Evolutionary conservation across 495 filamentous ascomycete genomes (phyloP).

Genomic region (Annulohypoxylon maeteangense): DNA sequence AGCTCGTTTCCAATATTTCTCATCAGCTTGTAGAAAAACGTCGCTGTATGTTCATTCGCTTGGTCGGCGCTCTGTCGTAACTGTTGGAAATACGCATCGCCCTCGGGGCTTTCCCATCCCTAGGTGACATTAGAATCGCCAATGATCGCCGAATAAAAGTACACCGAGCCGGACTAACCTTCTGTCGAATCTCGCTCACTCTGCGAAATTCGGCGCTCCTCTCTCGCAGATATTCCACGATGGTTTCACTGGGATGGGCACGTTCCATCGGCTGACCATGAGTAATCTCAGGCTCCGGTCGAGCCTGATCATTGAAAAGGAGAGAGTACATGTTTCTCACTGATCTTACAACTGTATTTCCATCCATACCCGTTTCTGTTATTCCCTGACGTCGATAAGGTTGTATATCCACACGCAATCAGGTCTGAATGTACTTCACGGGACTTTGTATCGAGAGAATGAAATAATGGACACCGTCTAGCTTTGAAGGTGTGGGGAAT

Average conservation of each 20-base stretch:
- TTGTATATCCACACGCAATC: neutral
- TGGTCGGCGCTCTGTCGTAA: constrained; percentile 53
- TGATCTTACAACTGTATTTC: neutral
- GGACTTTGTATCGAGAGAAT: neutral
- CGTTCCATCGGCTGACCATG: neutral
- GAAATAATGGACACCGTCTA: neutral
- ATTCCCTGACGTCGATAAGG: no score
- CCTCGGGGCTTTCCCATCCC: constrained; percentile 57
- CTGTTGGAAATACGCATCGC: constrained; percentile 54
- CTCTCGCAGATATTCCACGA: neutral
- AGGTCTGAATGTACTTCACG: neutral
- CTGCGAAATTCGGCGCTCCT: neutral
- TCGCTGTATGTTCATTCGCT: constrained; percentile 12
- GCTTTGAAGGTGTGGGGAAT: neutral
- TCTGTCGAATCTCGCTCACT: neutral
- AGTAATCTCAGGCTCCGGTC: neutral
- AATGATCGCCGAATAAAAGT: neutral
- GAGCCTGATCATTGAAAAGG: neutral
- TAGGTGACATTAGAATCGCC: constrained; percentile 24
- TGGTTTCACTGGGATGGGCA: neutral
- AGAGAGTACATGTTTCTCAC: neutral
- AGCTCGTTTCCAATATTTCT: constrained; percentile 25
- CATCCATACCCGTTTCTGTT: neutral
- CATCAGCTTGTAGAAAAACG: constrained; percentile 33
- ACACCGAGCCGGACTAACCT: neutral